phyloP scores from a whole-genome alignment of 345 rosid species.

The Camelina hispida region DNA sequence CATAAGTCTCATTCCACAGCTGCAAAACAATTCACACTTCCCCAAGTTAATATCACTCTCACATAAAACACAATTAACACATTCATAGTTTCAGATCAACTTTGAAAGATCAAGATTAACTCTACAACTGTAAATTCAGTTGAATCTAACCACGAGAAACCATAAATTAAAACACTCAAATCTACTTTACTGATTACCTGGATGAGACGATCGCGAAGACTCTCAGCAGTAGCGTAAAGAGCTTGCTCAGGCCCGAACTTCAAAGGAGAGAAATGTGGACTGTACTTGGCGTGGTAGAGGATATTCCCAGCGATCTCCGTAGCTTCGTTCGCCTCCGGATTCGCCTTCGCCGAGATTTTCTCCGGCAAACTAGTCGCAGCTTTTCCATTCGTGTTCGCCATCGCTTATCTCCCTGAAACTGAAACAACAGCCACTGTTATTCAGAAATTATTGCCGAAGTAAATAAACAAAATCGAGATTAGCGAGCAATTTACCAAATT shows the following conservation, averaged over 20 bases:
- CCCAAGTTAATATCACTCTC: neutral
- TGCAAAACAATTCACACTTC: constrained; percentile 43
- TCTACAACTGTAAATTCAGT: constrained; percentile 51
- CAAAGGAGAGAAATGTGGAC: constrained; percentile 95
- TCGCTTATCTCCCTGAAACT: constrained; percentile 28
- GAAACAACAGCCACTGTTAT: neutral
- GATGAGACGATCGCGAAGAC: constrained; percentile 90
- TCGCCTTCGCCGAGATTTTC: constrained; percentile 59
- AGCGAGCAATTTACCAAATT: neutral
- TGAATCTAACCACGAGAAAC: neutral
- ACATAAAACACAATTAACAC: constrained; percentile 39
- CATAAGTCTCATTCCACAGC: constrained; percentile 94
- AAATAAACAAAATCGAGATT: neutral
- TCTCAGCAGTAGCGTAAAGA: constrained; percentile 80
- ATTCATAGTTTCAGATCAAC: constrained; percentile 39
- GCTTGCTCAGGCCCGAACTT: constrained; percentile 92
- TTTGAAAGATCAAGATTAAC: constrained; percentile 64
- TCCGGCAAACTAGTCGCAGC: constrained; percentile 44
- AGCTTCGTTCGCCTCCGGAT: constrained; percentile 64
- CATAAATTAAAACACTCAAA: neutral
- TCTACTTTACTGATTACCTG: constrained; percentile 48
- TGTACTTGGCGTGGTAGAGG: constrained; percentile 72
- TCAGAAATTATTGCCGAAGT: neutral
- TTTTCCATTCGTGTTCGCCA: constrained; percentile 55
- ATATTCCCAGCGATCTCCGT: constrained; percentile 78